Evolutionary conservation across 805 yeast genomes (phyloP), one percentile per base, ranked within the genome.

Genomic region (Novakomyces olei): DNA sequence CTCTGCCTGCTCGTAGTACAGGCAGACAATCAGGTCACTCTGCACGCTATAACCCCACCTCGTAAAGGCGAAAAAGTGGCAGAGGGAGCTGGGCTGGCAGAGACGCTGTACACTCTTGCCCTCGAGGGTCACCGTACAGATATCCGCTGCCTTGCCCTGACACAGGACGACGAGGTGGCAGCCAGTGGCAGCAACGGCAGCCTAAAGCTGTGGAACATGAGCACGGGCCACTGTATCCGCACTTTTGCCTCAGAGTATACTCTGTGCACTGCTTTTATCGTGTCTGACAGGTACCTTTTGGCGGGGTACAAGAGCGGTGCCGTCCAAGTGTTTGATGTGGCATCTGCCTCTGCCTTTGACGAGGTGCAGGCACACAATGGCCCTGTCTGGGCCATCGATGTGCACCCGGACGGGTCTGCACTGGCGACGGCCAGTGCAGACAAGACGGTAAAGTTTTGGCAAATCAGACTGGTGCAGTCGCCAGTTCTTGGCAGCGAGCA

Each of bases 391-490:
- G 72, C 92, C 1, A 58, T 88, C 42, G 94, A 85, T 49, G 49
- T 88, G 22, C 68, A 85, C 2, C 66, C 74, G 9, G 92, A 85
- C 52, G 98, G 96, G 10, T 73, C 69, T 42, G 62, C 73, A 1
- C 57, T 88, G 31, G 71, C 83, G 0, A 77, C 95, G 2, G 98
- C 95, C 6, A 85, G 95, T 22, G 91, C 92, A 26, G 99, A 88
- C 51, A 83, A 83, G 48, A 55, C 67, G 3, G 74, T 85, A 27
- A 80, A 79, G 48, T 80, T 81, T 49, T 88, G 98, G 98, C 68
- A 72, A 30, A 69, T 88, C 47, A 58, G 62, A 44, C 65, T 79
- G 16, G 45, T 42, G 3, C 73, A 68, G 34, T 63, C 67, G 38
- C 78, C 70, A 33, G 69, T 77, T 19, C 74, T 79, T 2, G 93